Evolutionary conservation across 1,284 basidiomycete genomes (phyloP).

Genomic region (Ceratobasidium sp.): DNA sequence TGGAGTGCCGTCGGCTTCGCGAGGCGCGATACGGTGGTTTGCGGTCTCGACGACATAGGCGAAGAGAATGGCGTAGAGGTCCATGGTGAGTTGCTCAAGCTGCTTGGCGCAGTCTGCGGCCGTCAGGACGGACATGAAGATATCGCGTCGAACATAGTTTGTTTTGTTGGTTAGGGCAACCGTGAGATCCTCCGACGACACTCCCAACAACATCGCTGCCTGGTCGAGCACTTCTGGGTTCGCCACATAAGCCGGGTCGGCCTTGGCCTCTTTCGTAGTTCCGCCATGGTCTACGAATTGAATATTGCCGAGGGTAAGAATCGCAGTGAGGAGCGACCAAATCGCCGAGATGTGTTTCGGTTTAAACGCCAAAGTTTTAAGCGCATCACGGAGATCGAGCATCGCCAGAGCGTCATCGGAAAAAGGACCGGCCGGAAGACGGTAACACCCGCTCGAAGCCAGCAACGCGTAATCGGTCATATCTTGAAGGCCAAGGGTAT

Average conservation of each 20-base stretch:
- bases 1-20: conserved; percentile 65
- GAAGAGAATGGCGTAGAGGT: conserved; percentile 92
- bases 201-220: conserved; percentile 78
- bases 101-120: conserved; percentile 79
- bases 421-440: conserved; percentile 85
- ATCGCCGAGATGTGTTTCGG: conserved; percentile 85
- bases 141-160: conserved; percentile 87
- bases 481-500: conserved; percentile 83
- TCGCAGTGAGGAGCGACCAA: conserved; percentile 83
- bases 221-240: conserved; percentile 78
- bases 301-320: conserved; percentile 86
- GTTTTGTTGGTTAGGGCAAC: conserved; percentile 86
- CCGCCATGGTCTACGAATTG: conserved; percentile 72
- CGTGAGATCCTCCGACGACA: conserved; percentile 79
- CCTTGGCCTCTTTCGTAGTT: conserved; percentile 49
- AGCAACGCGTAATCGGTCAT: conserved; percentile 86
- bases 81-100: conserved; percentile 82
- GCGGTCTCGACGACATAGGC: conserved; percentile 91
- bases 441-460: conserved; percentile 86
- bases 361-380: conserved; percentile 90
- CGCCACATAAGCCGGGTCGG: conserved; percentile 55
- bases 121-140: conserved; percentile 84
- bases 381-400: conserved; percentile 82
- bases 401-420: conserved; percentile 87
- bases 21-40: conserved; percentile 76